Base-by-base conservation (phyloP, 176 grass and related monocot species). In the Raddia guianensis region DNA sequence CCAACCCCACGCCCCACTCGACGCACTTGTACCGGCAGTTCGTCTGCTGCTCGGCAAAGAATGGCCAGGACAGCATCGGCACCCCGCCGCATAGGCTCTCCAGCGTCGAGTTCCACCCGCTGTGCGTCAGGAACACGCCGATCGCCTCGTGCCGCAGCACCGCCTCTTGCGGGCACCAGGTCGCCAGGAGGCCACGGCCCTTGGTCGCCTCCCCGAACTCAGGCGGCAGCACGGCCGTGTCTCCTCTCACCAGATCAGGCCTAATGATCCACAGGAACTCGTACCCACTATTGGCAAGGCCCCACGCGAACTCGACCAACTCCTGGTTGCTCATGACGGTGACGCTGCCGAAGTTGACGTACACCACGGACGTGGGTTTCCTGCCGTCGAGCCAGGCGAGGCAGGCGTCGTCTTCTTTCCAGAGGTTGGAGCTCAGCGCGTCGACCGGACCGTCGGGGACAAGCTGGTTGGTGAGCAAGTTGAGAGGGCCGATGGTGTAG, bases 11-110 rank as follows among this genome's bases (percentile, higher is more conserved):
- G 12, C 87, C 48, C 87, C 87, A 89, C 7, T 85, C 82, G 0
- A 37, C 3, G 40, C 64, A 76, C 6, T n/a, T 10, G 47, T 84
- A 88, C 0, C 48, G 54, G 12, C 7, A 12, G 57, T 82, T 82
- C 2, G 86, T 76, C 47, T 77, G 79, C 66, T 82, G 72, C 56
- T 87, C 85, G 8, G 79, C 79, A 35, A 82, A 76, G 72, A 81
- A 82, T 0, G 85, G 85, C 79, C 85, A 82, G 48, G 73, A 77
- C 8, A 82, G 18, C 65, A 87, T 64, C 0, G 79, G 79, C 65
- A 87, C 79, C 6, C 72, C 84, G 4, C 9, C 69, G 18, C 69
- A n/a, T 6, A 86, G 18, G 15, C 50, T 59, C 77, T 75, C 77
- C 40, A 81, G 2, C 2, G 52, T 34, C 6, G 77, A 86, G 53